phyloP scores from a whole-genome alignment of 2,329 filamentous ascomycete genomes.

The Fusarium tuaranense region DNA sequence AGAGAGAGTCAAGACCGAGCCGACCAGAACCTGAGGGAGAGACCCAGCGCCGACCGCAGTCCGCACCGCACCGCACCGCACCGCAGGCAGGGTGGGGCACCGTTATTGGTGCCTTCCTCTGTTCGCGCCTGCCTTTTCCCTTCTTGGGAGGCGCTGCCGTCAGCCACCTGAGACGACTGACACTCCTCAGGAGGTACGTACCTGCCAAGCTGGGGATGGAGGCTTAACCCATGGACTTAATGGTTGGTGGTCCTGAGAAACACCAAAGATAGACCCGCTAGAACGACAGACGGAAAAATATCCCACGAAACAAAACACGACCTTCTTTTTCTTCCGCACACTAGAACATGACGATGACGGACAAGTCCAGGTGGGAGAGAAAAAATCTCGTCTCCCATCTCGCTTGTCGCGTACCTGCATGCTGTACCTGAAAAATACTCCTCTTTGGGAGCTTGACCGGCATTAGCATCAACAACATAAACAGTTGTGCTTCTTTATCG shows the following conservation, averaged over 20 bases:
- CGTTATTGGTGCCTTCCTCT: background rate
- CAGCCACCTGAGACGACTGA: slow-evolving; percentile 38
- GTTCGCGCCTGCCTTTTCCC: background rate
- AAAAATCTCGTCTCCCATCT: slow-evolving; percentile 15
- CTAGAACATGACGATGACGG: slow-evolving; percentile 10
- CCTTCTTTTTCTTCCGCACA: background rate
- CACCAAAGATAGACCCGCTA: slow-evolving; percentile 20
- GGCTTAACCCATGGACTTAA: background rate
- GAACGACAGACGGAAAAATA: slow-evolving; percentile 32
- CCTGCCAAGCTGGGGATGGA: background rate
- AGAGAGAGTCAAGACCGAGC: background rate
- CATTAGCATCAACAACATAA: slow-evolving; percentile 13
- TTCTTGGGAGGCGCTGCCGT: background rate
- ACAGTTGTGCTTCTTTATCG: background rate
- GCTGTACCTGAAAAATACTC: slow-evolving; percentile 30
- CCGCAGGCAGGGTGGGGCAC: slow-evolving; percentile 2
- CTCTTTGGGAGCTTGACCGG: slow-evolving; percentile 19
- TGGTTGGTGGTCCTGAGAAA: slow-evolving; percentile 19
- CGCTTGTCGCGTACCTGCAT: slow-evolving; percentile 23
- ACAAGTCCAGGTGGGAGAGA: background rate
- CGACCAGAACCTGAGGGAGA: slow-evolving; percentile 7
- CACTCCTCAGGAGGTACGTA: background rate
- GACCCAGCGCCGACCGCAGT: background rate
- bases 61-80: background rate
- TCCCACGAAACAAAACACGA: slow-evolving; percentile 37